Base-by-base conservation (phyloP, 2,329 filamentous ascomycete genomes). In the Fusarium chlamydosporum region DNA sequence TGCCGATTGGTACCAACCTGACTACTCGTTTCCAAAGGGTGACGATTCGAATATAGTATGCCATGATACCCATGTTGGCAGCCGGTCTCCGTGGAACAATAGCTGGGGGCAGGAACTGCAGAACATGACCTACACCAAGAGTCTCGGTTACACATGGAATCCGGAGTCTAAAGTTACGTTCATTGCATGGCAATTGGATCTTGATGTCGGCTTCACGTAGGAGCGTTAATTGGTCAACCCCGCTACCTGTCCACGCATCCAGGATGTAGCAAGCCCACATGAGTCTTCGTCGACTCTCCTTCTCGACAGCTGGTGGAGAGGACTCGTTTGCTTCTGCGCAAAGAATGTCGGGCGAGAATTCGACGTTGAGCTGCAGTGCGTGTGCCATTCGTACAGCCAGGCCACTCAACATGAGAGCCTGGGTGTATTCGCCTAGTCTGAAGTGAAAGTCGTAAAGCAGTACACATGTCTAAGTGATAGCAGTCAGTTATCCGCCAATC, bases 231-330 rank as follows among this genome's bases (percentile, higher is more conserved):
- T 80, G 79, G 53, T 81, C 79, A 35, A 77, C 76, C 43, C 79
- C 79, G 48, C 76, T 80, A 23, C 79, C 78, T 3, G 79, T 78
- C 78, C 79, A 81, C 4, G 79, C 79, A 60, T 81, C 79, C 18
- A 81, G 73, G 15, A 80, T 78, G 48, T 81, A 81, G 62, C 79
- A 81, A 11, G 79, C 79, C 79, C 79, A 81, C 79, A 81, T 81
- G 10, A 81, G 76, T 13, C 79, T 76, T 13, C 79, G 71, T 1
- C 79, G 78, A 23, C 78, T 79, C 61, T 81, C 79, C 20, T 79
- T 75, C 42, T 79, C 75, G 7, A 80, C 78, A 1, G 79, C 77
- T 0, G 79, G 79, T 1, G 78, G 78, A 2, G 75, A 71, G 3
- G 65, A 67, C 4, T 73, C 70, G 38, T 75, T 74, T 40, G 68